A percentile compares a stretch with the other conserved stretches of the same genome.
Evolutionary conservation across 306 rosid genomes (phyloP).

Genomic region (Ochetophila trinervis): DNA sequence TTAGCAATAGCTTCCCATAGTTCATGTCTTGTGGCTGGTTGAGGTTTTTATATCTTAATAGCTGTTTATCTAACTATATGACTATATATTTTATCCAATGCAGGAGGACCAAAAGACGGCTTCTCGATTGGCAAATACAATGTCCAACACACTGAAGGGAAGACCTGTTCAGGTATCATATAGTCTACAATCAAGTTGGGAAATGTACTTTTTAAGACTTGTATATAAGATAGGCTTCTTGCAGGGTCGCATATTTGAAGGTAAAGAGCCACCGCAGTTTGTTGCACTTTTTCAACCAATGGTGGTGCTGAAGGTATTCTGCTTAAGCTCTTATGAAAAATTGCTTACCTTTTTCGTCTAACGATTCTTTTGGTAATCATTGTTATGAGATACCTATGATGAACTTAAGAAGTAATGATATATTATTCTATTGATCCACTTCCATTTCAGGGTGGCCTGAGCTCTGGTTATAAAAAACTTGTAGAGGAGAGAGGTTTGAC

Average conservation of each 20-base stretch:
- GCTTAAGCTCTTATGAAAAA: constrained; percentile 16
- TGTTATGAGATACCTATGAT: constrained; percentile 14
- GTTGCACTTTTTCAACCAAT: constrained; percentile 90
- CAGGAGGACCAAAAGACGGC: constrained; percentile 97
- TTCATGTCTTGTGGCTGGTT: constrained; percentile 1
- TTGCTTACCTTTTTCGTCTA: constrained; percentile 1
- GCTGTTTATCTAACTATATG: constrained; percentile 3
- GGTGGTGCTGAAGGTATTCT: constrained; percentile 85
- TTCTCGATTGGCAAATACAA: constrained; percentile 74
- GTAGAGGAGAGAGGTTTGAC: constrained; percentile 64
- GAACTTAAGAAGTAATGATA: constrained; percentile 13
- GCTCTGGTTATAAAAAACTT: constrained; percentile 74
- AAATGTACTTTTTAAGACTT: constrained; percentile 21
- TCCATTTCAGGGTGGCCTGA: constrained; percentile 82
- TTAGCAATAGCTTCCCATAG: not conserved
- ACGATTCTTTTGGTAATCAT: constrained; percentile 1
- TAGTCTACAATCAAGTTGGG: constrained; percentile 28
- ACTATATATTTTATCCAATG: constrained; percentile 23
- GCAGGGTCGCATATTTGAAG: constrained; percentile 88
- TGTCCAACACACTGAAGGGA: constrained; percentile 92
- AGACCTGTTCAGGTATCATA: constrained; percentile 92
- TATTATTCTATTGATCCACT: constrained; percentile 25
- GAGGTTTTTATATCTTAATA: not conserved
- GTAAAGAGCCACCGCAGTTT: constrained; percentile 93
- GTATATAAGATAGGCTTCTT: constrained; percentile 34